Base-by-base conservation (phyloP, 306 rosid species). In the Elaeagnus macrophylla region DNA sequence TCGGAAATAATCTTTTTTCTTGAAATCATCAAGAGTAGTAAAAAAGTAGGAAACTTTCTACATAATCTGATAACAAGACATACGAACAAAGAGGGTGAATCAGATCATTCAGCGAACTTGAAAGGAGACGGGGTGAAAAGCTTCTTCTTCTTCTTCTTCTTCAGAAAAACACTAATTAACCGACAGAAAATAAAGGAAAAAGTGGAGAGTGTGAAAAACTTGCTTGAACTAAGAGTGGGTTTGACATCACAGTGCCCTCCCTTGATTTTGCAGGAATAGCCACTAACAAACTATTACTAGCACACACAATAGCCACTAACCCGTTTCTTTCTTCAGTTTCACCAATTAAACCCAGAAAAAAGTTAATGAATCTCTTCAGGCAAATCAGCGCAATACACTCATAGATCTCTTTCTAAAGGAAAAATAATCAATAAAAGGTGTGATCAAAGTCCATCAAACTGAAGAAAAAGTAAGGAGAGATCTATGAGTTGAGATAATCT, bases 301-400 rank as follows among this genome's bases (percentile, higher is more conserved):
- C n/a, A n/a, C n/a, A n/a, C n/a, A n/a, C n/a, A n/a, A n/a, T n/a
- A n/a, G n/a, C n/a, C n/a, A n/a, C n/a, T n/a, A n/a, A n/a, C n/a
- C 25, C 56, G 66, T 54, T 44, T 57, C 47, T 63, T 52, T 66
- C 56, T 59, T 58, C 68, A 50, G 57, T 66, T 67, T 59, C 72
- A 59, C 71, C 70, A 70, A 85, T 78, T 79, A 77, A 82, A 74
- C 72, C 75, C 81, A 59, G 61, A 62, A 68, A n/a, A 62, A 67
- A 67, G 62, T 20, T 54, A 59, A 64, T 36, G 12, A 59, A 64
- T 57, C 67, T 56, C 67, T 47, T 35, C 62, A 20, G 58, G 37
- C 42, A 40, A 68, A 56, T 38, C 61, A 59, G 62, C 48, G 54
- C 53, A 67, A 41, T 61, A 20, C 58, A n/a, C 57, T 42, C 57